phyloP scores from a whole-genome alignment of 176 grass and related monocot genomes.

The Carex littledalei region DNA sequence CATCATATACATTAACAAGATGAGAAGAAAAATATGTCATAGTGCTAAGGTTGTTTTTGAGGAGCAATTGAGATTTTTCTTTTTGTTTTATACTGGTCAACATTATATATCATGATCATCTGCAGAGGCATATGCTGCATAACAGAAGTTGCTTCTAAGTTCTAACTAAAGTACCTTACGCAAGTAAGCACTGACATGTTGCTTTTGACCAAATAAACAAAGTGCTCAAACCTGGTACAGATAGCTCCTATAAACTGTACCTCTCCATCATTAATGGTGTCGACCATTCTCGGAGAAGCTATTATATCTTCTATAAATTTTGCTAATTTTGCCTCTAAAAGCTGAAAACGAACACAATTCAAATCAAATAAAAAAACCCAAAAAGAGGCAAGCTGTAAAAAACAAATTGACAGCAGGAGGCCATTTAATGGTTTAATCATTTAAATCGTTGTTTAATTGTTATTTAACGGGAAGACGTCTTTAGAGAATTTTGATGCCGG shows the following conservation, averaged over 20 bases:
- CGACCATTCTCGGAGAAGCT: slow-evolving; percentile 57
- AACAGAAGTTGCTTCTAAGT: neutral
- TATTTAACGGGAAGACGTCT: neutral
- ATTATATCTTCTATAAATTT: slow-evolving; percentile 62
- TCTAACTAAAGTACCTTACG: neutral
- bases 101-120: neutral
- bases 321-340: slow-evolving; percentile 58
- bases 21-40: neutral
- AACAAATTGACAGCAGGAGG: neutral
- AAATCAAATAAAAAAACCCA: neutral
- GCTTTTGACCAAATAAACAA: neutral
- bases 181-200: neutral
- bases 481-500: neutral
- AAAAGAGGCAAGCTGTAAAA: neutral
- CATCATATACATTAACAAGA: no score
- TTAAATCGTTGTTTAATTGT: neutral
- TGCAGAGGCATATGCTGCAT: neutral
- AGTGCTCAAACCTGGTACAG: neutral
- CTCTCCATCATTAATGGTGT: slow-evolving; percentile 58
- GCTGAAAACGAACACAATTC: slow-evolving; percentile 24
- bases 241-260: slow-evolving; percentile 16
- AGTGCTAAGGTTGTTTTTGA: neutral
- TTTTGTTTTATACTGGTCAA: neutral
- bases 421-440: neutral
- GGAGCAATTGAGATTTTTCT: neutral